phyloP scores from a whole-genome alignment of 2,329 filamentous ascomycete species.

The Diatrype stigma region DNA sequence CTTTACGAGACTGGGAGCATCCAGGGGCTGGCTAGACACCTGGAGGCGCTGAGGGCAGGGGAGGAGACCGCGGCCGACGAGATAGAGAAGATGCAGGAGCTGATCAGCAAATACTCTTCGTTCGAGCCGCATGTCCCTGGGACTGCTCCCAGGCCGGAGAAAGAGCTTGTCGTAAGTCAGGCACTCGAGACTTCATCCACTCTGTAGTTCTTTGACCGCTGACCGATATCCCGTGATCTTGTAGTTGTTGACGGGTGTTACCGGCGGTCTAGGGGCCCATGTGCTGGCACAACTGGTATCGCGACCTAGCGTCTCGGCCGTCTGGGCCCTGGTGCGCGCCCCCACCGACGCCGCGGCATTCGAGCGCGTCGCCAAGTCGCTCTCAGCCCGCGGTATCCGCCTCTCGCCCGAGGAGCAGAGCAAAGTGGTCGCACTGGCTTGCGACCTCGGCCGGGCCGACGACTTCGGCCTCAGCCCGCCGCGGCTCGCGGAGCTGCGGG shows the following conservation, averaged over 20 bases:
- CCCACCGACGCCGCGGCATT: constrained; percentile 27
- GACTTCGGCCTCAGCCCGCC: constrained; percentile 33
- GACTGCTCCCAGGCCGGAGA: constrained; percentile 12
- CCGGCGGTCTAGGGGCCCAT: constrained; percentile 58
- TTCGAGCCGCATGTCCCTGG: constrained; percentile 24
- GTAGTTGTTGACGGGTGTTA: constrained; percentile 54
- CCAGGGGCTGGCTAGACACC: constrained; percentile 14
- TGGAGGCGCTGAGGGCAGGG: constrained; percentile 13
- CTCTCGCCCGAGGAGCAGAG: constrained; percentile 28
- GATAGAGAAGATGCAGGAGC: constrained; percentile 24
- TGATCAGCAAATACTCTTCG: constrained; percentile 34
- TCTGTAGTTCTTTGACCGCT: background rate
- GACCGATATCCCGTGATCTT: background rate
- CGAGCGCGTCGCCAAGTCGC: constrained; percentile 24
- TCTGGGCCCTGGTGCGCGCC: constrained; percentile 48
- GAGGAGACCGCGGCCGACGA: constrained; percentile 19
- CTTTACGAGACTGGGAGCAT: constrained; percentile 28
- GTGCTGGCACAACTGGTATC: constrained; percentile 54
- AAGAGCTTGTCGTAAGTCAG: constrained; percentile 14
- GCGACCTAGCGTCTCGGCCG: constrained; percentile 48
- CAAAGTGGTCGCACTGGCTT: constrained; percentile 34
- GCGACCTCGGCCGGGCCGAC: constrained; percentile 35
- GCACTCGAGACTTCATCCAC: background rate
- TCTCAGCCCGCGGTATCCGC: constrained; percentile 29
- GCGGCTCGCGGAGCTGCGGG: constrained; percentile 21